Evolutionary conservation across 192 early-diverging fungal species (phyloP).

Genomic region (Coemansia sp.): DNA sequence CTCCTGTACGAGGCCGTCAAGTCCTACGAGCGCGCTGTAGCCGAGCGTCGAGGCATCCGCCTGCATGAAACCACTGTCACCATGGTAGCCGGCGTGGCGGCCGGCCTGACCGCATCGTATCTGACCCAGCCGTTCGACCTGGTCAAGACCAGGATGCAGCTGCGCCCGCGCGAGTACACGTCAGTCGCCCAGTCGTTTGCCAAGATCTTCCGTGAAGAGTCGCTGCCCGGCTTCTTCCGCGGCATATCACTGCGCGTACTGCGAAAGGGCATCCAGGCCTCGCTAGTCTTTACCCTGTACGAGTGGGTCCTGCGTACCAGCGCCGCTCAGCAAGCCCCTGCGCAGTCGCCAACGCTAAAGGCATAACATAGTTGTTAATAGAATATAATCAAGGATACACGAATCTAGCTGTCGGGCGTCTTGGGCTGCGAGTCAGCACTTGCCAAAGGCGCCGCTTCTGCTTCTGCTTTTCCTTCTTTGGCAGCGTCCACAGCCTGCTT

Average conservation of each 20-base stretch:
- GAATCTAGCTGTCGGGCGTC: background rate
- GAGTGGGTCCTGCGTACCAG: slow-evolving; percentile 57
- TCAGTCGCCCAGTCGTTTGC: slow-evolving; percentile 39
- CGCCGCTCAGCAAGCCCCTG: slow-evolving; percentile 7
- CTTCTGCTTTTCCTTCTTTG: no score
- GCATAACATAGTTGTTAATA: slow-evolving; percentile 2
- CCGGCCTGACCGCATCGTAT: slow-evolving; percentile 71
- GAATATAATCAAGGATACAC: background rate
- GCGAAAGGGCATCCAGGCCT: slow-evolving; percentile 79
- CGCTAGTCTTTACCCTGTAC: slow-evolving; percentile 91
- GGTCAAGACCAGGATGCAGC: slow-evolving; percentile 89
- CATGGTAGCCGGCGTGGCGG: slow-evolving; percentile 61
- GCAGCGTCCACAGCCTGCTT: slow-evolving; percentile 2
- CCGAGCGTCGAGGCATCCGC: slow-evolving; percentile 30
- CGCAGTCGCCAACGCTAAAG: slow-evolving; percentile 3
- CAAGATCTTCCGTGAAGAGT: slow-evolving; percentile 66
- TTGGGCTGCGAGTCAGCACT: background rate
- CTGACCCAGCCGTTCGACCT: slow-evolving; percentile 93
- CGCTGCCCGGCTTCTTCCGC: slow-evolving; percentile 73
- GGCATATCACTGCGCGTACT: slow-evolving; percentile 78
- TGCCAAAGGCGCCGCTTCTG: background rate
- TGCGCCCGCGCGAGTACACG: slow-evolving; percentile 71
- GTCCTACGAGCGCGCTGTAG: slow-evolving; percentile 31
- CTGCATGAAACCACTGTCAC: slow-evolving; percentile 59
- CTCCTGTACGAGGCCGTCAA: slow-evolving; percentile 85